These are phyloP conservation scores for Diplogelasinospora grovesii DNA, from an alignment of 495 filamentous ascomycete species.

Conservation along the genomic window DNA sequence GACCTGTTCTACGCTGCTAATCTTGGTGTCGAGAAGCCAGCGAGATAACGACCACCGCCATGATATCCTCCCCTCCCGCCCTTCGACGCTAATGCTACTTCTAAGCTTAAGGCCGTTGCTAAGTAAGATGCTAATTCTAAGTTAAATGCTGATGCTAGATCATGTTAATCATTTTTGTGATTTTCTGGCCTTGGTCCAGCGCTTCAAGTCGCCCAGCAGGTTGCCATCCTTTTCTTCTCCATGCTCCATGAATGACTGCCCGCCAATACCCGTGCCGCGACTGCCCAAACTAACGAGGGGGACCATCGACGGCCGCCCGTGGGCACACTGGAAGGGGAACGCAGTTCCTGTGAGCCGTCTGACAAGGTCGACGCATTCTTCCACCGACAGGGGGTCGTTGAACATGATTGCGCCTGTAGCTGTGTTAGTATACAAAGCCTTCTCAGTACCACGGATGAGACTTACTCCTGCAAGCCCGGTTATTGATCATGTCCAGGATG, in stretches of 20 bases:
- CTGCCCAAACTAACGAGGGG: constrained; percentile 56
- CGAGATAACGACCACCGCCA: no score
- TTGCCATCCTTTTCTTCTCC: neutral
- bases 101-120: neutral
- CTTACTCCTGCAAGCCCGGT: constrained; percentile 73
- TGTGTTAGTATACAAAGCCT: constrained; percentile 2
- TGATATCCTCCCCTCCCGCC: no score
- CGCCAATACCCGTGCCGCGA: neutral
- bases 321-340: constrained; percentile 92
- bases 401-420: constrained; percentile 80
- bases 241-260: neutral
- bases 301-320: constrained; percentile 73
- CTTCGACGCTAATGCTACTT: neutral
- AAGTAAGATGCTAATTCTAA: no score
- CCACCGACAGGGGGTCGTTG: constrained; percentile 64
- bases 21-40: no score
- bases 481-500: constrained; percentile 84
- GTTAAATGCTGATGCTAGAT: no score
- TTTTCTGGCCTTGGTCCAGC: constrained; percentile 5
- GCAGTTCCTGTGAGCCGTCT: constrained; percentile 55
- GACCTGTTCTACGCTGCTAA: no score
- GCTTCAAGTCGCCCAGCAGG: constrained; percentile 7
- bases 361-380: constrained; percentile 63
- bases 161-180: no score
- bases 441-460: constrained; percentile 1